Base-by-base conservation (phyloP, 495 filamentous ascomycete species). In the Neurospora sp. region DNA sequence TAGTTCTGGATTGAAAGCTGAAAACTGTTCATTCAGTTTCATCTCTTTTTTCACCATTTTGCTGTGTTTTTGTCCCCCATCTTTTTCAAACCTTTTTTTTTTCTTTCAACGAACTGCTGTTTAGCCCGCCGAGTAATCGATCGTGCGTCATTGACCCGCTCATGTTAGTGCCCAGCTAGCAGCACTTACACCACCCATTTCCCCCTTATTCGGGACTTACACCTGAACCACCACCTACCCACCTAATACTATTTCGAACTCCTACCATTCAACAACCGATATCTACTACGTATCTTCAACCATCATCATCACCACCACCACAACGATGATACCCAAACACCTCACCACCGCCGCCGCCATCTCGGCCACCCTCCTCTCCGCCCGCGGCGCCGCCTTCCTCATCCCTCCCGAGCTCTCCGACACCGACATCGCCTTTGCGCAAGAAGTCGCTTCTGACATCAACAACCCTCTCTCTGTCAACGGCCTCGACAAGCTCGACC, bases 281-380 rank as follows among this genome's bases (percentile, higher is more conserved):
- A 40, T 1, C 22, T 27, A 27, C 22, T 27, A 27, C 37, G 37
- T 1, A 69, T 20, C 20, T 14, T 27, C 20, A 18, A 10, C n/a
- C 14, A 40, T 42, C 9, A 22, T 37, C 20, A 12, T 12, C 40
- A 69, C 31, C 31, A 27, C 20, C 42, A 72, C 20, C 12, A 20
- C 31, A 70, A 69, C 44, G 37, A 81, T 81, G 79, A 45, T 80
- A 75, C 71, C 79, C 72, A 78, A 79, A 53, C 75, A 72, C 53
- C 71, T 79, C 71, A 73, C 77, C 18, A 38, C 76, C 42, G 79
- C 74, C 70, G 76, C 76, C 40, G 74, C 71, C 70, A 53, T 78
- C 9, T 45, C 79, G 44, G 78, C 78, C 73, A 69, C 72, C 37
- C 61, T 61, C 6, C 22, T 61, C 12, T 61, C 78, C 18, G 75